These are phyloP conservation scores for Gnomoniopsis smithogilvyi DNA, from an alignment of 2,329 filamentous ascomycete species.

Conservation along the genomic window DNA sequence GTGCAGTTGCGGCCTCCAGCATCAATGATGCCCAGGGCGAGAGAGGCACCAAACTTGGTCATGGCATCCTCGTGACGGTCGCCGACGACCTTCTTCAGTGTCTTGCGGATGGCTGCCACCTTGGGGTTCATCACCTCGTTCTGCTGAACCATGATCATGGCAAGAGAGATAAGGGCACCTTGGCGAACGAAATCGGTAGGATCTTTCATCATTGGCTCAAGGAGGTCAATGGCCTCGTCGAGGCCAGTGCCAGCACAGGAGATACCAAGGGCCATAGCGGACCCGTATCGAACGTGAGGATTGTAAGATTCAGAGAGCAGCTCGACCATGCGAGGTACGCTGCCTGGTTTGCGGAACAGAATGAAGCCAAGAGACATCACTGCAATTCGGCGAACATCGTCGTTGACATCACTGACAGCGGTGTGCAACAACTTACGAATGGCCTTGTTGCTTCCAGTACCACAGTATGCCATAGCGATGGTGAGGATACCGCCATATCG, in stretches of 20 bases:
- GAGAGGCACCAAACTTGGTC: conserved; percentile 95
- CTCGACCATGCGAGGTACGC: conserved; percentile 98
- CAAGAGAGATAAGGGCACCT: conserved; percentile 86
- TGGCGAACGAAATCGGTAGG: conserved; percentile 98
- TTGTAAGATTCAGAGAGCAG: conserved; percentile 98
- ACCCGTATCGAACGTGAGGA: conserved; percentile 95
- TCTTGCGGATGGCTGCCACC: conserved; percentile 86
- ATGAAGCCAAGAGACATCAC: conserved; percentile 99
- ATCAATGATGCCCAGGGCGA: conserved; percentile 95
- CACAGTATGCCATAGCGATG: conserved; percentile 96
- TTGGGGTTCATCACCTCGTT: conserved; percentile 99
- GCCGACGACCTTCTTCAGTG: conserved; percentile 86
- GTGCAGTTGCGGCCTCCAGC: conserved; percentile 98
- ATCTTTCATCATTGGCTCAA: conserved; percentile 99
- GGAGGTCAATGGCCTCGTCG: conserved; percentile 91
- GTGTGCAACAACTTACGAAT: conserved; percentile 93
- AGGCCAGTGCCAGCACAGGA: conserved; percentile 95
- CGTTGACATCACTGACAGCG: conserved; percentile 96
- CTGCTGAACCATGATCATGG: conserved; percentile 99
- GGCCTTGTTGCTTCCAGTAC: conserved; percentile 97
- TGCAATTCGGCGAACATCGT: conserved; percentile 91
- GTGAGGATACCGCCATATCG: conserved; percentile 98
- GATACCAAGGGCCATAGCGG: conserved; percentile 97
- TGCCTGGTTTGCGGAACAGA: conserved; percentile 94
- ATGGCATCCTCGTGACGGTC: conserved; percentile 98